A percentile compares a stretch with the other conserved stretches of the same genome.
Evolutionary conservation across 805 yeast genomes (phyloP).

Genomic region (Scheffersomyces coipomensis): DNA sequence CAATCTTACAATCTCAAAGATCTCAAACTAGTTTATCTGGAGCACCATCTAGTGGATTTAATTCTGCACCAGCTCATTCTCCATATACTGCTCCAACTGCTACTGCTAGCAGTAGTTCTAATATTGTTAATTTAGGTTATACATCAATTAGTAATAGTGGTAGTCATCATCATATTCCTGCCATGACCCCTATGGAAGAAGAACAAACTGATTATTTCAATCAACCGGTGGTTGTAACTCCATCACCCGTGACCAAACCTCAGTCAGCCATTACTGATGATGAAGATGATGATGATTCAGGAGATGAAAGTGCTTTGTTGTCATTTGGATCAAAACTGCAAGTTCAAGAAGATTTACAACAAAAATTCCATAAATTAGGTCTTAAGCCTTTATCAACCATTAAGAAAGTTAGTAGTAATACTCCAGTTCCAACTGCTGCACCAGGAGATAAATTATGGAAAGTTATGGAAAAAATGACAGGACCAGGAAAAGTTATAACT

Average conservation of each 20-base stretch:
- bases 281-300: conserved; percentile 34
- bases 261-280: conserved; percentile 8
- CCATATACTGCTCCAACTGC: conserved; percentile 82
- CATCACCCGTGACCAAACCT: not conserved
- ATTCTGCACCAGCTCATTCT: conserved; percentile 46
- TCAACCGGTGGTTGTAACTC: conserved; percentile 20
- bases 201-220: conserved; percentile 39
- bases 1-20: conserved; percentile 25
- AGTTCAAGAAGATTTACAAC: conserved; percentile 52
- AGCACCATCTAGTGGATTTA: conserved; percentile 7
- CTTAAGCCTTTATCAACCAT: conserved; percentile 40
- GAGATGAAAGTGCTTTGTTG: conserved; percentile 49
- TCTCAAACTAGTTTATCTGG: conserved; percentile 29
- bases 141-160: conserved; percentile 25
- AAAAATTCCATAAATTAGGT: conserved; percentile 35
- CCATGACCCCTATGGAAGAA: conserved; percentile 40
- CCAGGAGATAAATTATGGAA: conserved; percentile 77
- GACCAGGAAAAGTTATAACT: conserved; percentile 73
- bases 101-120: conserved; percentile 65
- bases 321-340: conserved; percentile 61
- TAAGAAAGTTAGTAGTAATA: conserved; percentile 16
- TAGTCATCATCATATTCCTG: conserved; percentile 25
- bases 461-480: conserved; percentile 80
- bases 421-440: conserved; percentile 12
- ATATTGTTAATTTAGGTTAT: conserved; percentile 51